Evolutionary conservation across 2,329 filamentous ascomycete genomes (phyloP).

Genomic region (Cryphonectria radicalis): DNA sequence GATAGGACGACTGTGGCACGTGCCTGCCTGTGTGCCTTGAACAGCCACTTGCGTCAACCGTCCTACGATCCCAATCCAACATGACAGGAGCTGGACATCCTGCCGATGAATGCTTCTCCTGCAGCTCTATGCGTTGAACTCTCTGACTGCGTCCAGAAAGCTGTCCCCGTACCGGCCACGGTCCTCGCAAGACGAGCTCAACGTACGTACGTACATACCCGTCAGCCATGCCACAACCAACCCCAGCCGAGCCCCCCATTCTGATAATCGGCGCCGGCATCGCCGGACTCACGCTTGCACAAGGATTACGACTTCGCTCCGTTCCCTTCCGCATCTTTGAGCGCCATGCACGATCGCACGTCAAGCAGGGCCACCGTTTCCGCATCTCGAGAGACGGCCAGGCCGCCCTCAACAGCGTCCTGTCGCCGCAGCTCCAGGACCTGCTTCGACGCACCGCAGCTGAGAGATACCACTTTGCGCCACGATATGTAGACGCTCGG

Average conservation of each 20-base stretch:
- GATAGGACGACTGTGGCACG: neutral
- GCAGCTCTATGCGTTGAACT: neutral
- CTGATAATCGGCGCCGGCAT: constrained; percentile 49
- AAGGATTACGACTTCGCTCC: constrained; percentile 37
- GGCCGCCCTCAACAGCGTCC: constrained; percentile 33
- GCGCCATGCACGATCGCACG: constrained; percentile 33
- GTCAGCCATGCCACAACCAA: constrained; percentile 13
- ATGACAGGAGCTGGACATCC: neutral
- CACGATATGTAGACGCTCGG: constrained; percentile 37
- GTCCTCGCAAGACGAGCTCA: neutral
- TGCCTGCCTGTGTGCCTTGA: neutral
- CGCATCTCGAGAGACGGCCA: constrained; percentile 36
- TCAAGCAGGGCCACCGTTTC: constrained; percentile 38
- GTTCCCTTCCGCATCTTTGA: constrained; percentile 39
- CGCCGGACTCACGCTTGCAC: constrained; percentile 46
- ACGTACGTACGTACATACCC: neutral
- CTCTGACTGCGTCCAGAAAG: constrained; percentile 3
- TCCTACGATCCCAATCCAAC: neutral
- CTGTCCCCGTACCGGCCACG: constrained; percentile 3
- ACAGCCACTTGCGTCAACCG: constrained; percentile 3
- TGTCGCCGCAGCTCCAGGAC: constrained; percentile 34
- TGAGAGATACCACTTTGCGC: constrained; percentile 31
- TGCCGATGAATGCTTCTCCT: neutral
- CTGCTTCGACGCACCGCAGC: constrained; percentile 34
- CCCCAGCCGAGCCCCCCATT: constrained; percentile 34